Conservation (phyloP, 2,329 filamentous ascomycete genomes). For the Monosporascus sp. region DNA sequence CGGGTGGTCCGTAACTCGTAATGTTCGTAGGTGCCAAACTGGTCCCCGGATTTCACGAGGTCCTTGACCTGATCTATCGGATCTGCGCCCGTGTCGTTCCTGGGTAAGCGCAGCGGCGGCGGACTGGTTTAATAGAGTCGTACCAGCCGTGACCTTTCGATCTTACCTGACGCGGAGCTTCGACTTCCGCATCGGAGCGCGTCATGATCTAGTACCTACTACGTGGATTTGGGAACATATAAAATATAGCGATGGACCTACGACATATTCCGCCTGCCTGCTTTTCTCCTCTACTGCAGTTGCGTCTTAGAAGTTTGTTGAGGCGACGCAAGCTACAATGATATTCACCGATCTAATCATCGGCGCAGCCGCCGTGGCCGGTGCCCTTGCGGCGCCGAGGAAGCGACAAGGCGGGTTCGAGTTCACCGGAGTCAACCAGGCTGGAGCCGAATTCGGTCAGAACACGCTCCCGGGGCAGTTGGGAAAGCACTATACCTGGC, state of each 20-base stretch:
- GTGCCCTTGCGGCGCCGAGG: slow-evolving; percentile 26
- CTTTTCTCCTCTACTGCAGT: slow-evolving; percentile 4
- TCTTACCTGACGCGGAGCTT: slow-evolving; percentile 20
- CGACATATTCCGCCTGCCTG: background rate
- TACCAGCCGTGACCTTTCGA: slow-evolving; percentile 4
- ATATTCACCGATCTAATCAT: slow-evolving; percentile 27
- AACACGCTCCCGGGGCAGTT: slow-evolving; percentile 48
- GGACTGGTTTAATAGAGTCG: background rate
- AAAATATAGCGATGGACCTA: slow-evolving; percentile 2
- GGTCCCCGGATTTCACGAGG: too few relatives aligned
- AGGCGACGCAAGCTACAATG: slow-evolving; percentile 19
- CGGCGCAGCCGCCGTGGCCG: slow-evolving; percentile 22
- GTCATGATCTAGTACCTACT: background rate
- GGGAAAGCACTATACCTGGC: slow-evolving; percentile 57
- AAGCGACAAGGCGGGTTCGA: slow-evolving; percentile 31
- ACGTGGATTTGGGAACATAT: slow-evolving; percentile 4
- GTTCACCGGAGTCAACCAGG: slow-evolving; percentile 31
- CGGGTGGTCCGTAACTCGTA: background rate
- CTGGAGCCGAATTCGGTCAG: slow-evolving; percentile 59
- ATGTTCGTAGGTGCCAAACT: too few relatives aligned
- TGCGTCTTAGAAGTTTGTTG: background rate
- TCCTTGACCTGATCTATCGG: background rate
- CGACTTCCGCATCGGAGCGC: slow-evolving; percentile 16
- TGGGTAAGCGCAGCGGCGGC: background rate
- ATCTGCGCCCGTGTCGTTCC: background rate